These are phyloP conservation scores for Cryptosporidium andersoni DNA, from an alignment of 169 alveolate species.

Conservation along the genomic window DNA sequence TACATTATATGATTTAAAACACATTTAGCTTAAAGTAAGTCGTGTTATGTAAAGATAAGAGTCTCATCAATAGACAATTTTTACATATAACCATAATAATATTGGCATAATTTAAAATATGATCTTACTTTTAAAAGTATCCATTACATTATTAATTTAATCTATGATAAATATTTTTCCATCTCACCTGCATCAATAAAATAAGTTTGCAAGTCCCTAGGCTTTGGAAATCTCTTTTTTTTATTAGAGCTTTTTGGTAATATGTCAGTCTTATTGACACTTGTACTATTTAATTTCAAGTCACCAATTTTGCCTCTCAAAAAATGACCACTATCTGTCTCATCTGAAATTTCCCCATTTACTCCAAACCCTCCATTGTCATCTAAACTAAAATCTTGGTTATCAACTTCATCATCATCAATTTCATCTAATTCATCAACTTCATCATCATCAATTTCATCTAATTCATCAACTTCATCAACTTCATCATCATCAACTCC, in stretches of 20 bases:
- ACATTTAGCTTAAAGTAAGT: background rate
- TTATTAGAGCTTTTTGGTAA: background rate
- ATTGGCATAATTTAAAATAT: too few species aligned
- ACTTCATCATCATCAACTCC: slow-evolving; percentile 40
- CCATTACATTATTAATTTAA: too few species aligned
- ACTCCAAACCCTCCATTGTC: slow-evolving; percentile 67
- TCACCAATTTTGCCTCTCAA: background rate
- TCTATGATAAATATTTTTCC: slow-evolving; percentile 38
- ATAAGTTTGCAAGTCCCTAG: slow-evolving; percentile 4
- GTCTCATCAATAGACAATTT: background rate
- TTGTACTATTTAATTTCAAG: background rate
- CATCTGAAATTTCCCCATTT: slow-evolving; percentile 16
- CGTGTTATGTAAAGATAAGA: background rate
- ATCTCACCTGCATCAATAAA: slow-evolving; percentile 60
- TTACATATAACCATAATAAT: background rate
- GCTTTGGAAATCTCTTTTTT: slow-evolving; percentile 2
- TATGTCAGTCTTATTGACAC: slow-evolving; percentile 34
- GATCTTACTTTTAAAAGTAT: too few species aligned
- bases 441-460: slow-evolving; percentile 71
- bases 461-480: slow-evolving; percentile 60
- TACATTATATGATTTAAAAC: background rate
- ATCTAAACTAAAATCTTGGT: slow-evolving; percentile 5
- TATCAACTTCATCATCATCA: slow-evolving; percentile 75
- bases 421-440: slow-evolving; percentile 73
- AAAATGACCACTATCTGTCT: background rate